Evolutionary conservation across 1,139 yeast genomes (phyloP).

Genomic region (Geotrichum phurueaensis): DNA sequence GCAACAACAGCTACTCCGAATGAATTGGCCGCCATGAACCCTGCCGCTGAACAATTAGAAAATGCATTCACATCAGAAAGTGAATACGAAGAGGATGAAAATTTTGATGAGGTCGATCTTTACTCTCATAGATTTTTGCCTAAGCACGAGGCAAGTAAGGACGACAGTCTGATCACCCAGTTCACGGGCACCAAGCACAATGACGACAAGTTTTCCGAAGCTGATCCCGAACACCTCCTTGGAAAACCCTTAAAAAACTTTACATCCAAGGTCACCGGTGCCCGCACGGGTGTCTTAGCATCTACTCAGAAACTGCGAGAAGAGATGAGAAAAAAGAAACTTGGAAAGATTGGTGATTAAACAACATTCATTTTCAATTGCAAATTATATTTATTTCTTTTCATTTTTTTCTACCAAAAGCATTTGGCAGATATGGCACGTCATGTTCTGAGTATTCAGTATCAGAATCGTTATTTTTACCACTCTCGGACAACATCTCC

Average conservation of each 20-base stretch:
- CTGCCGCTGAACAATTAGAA: background rate
- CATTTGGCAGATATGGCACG: conserved; percentile 2
- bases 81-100: conserved; percentile 3
- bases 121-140: conserved; percentile 9
- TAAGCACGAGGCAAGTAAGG: conserved; percentile 5
- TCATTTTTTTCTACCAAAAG: background rate
- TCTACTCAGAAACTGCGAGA: conserved; percentile 9
- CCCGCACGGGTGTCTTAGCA: conserved; percentile 6
- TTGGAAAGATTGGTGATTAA: conserved; percentile 2
- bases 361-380: background rate
- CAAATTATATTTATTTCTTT: background rate
- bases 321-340: conserved; percentile 5
- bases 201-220: conserved; percentile 10
- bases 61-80: background rate
- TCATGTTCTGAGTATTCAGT: conserved; percentile 12
- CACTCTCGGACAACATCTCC: background rate
- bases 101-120: conserved; percentile 1
- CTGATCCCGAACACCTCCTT: conserved; percentile 5
- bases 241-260: background rate
- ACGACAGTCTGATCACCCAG: conserved; percentile 13
- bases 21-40: background rate
- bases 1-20: background rate
- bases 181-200: conserved; percentile 11
- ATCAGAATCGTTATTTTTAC: conserved; percentile 6
- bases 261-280: background rate